Conservation (phyloP, 371 early-diverging fungal genomes). For the Mortierella sp. region DNA sequence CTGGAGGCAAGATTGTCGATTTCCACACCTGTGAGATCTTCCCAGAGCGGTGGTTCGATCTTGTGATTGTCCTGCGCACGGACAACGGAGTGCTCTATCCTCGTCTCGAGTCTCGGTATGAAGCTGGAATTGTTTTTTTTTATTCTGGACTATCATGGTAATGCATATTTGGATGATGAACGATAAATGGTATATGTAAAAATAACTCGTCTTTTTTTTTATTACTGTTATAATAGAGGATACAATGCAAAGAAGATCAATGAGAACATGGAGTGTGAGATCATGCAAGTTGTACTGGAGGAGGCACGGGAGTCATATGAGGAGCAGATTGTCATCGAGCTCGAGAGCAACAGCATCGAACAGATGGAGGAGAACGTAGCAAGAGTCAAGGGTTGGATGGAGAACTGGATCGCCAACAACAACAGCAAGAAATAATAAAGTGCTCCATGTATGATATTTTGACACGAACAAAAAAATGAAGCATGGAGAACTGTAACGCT, state of each 20-base stretch:
- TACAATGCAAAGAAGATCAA: slow-evolving; percentile 92
- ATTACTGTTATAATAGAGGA: slow-evolving; percentile 67
- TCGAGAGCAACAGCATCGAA: slow-evolving; percentile 84
- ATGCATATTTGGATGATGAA: background rate
- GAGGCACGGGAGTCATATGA: slow-evolving; percentile 91
- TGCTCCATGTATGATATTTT: too few species aligned
- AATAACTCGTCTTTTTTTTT: background rate
- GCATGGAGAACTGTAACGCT: background rate
- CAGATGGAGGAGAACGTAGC: slow-evolving; percentile 94
- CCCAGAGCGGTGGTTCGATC: slow-evolving; percentile 97
- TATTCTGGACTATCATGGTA: background rate
- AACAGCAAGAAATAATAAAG: slow-evolving; percentile 18
- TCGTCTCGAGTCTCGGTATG: slow-evolving; percentile 87
- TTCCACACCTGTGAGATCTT: slow-evolving; percentile 96
- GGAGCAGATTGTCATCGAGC: slow-evolving; percentile 85
- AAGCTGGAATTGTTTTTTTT: background rate
- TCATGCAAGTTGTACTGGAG: slow-evolving; percentile 97
- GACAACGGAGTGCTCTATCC: slow-evolving; percentile 87
- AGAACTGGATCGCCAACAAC: slow-evolving; percentile 54
- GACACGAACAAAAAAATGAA: background rate
- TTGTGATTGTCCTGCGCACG: slow-evolving; percentile 93
- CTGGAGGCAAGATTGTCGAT: slow-evolving; percentile 93
- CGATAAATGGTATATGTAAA: too few species aligned
- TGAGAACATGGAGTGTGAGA: slow-evolving; percentile 99
- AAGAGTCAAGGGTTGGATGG: slow-evolving; percentile 80